phyloP scores from a whole-genome alignment of 2,329 filamentous ascomycete genomes.

The Fusarium begoniae region DNA sequence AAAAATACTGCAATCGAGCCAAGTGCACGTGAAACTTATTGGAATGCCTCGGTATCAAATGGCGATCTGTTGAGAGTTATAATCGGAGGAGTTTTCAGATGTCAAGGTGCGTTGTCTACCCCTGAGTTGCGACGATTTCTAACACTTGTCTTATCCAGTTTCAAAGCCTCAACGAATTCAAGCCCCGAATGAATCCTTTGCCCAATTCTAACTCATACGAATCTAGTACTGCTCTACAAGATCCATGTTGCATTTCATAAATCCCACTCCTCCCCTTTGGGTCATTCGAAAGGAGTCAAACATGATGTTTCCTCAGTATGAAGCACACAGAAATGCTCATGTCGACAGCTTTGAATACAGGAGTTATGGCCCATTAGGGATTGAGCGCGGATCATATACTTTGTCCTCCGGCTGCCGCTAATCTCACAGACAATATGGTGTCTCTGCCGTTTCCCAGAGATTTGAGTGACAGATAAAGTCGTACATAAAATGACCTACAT shows the following conservation, averaged over 20 bases:
- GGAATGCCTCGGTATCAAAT: rapidly evolving
- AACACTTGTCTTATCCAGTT: not conserved
- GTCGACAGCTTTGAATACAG: no score
- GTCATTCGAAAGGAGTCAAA: not conserved
- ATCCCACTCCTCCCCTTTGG: not conserved
- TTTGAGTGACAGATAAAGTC: slow-evolving; percentile 82
- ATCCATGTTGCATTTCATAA: no score
- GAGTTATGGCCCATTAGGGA: not conserved
- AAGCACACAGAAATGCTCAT: not conserved
- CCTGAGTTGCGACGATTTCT: not conserved
- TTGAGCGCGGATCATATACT: rapidly evolving
- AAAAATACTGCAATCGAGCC: no score
- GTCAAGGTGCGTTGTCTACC: not conserved
- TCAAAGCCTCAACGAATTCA: not conserved
- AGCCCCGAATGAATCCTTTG: not conserved
- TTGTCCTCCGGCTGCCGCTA: no score
- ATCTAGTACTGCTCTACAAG: not conserved
- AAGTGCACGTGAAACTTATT: rapidly evolving
- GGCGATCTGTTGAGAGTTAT: rapidly evolving
- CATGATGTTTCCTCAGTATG: not conserved
- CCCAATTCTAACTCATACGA: not conserved
- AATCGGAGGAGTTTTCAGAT: rapidly evolving
- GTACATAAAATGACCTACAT: slow-evolving; percentile 78
- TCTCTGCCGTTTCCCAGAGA: slow-evolving; percentile 59
- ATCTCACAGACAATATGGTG: not conserved